Evolutionary conservation across 2,329 filamentous ascomycete genomes (phyloP).

Genomic region (Trichoderma sp.): DNA sequence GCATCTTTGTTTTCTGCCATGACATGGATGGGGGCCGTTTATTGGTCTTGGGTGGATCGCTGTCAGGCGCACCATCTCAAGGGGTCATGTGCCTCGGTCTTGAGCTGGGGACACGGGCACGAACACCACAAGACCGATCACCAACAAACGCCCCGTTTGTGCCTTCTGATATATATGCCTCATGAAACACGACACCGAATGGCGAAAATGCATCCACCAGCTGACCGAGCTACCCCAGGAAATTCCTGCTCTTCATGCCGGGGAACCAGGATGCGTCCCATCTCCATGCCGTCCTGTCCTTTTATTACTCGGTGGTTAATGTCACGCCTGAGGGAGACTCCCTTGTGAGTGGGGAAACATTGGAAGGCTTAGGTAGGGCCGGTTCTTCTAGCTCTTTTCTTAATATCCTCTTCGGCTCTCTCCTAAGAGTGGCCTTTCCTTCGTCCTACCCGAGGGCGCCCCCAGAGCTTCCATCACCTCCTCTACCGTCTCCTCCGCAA

Average conservation of each 20-base stretch:
- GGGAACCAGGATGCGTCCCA: constrained; percentile 63
- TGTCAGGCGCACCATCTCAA: constrained; percentile 22
- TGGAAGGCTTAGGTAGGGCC: constrained; percentile 91
- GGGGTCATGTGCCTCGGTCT: constrained; percentile 31
- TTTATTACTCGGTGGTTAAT: constrained; percentile 86
- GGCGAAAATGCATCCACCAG: constrained; percentile 13
- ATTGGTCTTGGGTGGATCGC: constrained; percentile 14
- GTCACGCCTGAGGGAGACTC: constrained; percentile 94
- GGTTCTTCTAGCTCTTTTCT: constrained; percentile 58
- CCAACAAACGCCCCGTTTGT: neutral
- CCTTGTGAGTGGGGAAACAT: constrained; percentile 82
- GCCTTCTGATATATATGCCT: neutral
- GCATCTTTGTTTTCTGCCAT: constrained; percentile 18
- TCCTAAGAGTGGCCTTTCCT: constrained; percentile 66
- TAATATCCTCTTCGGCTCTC: constrained; percentile 72
- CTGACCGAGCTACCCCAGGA: constrained; percentile 51
- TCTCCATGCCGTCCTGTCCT: constrained; percentile 81
- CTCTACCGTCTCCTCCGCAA: constrained; percentile 17
- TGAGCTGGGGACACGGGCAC: constrained; percentile 10
- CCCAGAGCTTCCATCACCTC: constrained; percentile 23
- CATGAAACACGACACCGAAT: neutral
- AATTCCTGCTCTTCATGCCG: constrained; percentile 91
- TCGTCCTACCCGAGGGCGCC: constrained; percentile 34
- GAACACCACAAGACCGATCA: constrained; percentile 20
- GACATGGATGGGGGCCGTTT: constrained; percentile 6